phyloP scores from a whole-genome alignment of 2,329 filamentous ascomycete species.

The Fusarium sp. region DNA sequence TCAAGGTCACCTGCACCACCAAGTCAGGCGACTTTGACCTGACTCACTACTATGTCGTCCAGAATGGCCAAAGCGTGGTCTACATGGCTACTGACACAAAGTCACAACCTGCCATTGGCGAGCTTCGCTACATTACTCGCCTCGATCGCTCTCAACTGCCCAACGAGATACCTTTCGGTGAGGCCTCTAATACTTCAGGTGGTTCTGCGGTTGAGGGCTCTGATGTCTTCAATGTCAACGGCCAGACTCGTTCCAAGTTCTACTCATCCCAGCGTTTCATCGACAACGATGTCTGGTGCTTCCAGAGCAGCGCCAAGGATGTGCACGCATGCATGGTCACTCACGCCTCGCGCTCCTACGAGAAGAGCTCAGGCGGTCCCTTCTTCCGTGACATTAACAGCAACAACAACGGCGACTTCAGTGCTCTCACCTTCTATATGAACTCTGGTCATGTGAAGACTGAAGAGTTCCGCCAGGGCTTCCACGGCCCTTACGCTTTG shows the following conservation, averaged over 20 bases:
- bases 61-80: slow-evolving; percentile 69
- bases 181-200: slow-evolving; percentile 66
- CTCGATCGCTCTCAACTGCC: slow-evolving; percentile 64
- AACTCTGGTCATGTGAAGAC: slow-evolving; percentile 74
- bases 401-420: slow-evolving; percentile 70
- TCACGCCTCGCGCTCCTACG: slow-evolving; percentile 61
- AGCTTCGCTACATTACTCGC: slow-evolving; percentile 73
- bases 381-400: slow-evolving; percentile 75
- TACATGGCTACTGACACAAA: slow-evolving; percentile 73
- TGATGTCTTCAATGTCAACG: slow-evolving; percentile 69
- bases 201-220: slow-evolving; percentile 66
- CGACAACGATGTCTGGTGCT: slow-evolving; percentile 73
- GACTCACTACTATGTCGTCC: slow-evolving; percentile 73
- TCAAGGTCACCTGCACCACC: slow-evolving; percentile 71
- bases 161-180: slow-evolving; percentile 64
- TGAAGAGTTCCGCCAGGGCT: slow-evolving; percentile 69
- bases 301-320: slow-evolving; percentile 58
- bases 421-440: slow-evolving; percentile 75
- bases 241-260: slow-evolving; percentile 76
- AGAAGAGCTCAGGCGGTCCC: slow-evolving; percentile 73
- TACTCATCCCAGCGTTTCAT: slow-evolving; percentile 78
- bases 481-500: slow-evolving; percentile 75
- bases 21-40: slow-evolving; percentile 58
- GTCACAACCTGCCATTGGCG: slow-evolving; percentile 65
- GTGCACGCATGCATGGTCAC: slow-evolving; percentile 71